Conservation (phyloP, 2,329 filamentous ascomycete species). For the Cercospora sesami region DNA sequence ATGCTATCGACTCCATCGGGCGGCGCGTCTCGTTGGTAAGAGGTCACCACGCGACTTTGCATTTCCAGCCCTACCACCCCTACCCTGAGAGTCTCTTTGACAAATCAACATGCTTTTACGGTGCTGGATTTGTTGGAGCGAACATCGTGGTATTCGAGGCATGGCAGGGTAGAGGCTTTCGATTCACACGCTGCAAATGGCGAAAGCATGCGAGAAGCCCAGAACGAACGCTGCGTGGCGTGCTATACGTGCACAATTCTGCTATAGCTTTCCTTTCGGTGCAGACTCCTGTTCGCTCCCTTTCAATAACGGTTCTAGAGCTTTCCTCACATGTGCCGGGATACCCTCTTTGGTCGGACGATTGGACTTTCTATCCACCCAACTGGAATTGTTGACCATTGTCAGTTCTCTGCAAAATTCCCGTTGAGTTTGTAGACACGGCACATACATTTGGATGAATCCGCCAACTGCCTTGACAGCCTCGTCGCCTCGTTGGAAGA, state of each 20-base stretch:
- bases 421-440: not conserved
- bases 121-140: not conserved
- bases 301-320: conserved; percentile 37
- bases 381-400: conserved; percentile 6
- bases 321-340: conserved; percentile 55
- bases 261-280: conserved; percentile 27
- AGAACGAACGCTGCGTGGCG: not conserved
- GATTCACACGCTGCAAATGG: not conserved
- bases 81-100: not conserved
- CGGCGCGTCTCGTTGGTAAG: not conserved
- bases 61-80: not conserved
- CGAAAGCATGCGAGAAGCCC: not conserved
- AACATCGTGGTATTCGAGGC: not conserved
- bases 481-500: conserved; percentile 75
- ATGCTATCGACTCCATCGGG: not conserved
- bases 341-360: conserved; percentile 68
- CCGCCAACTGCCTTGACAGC: conserved; percentile 63
- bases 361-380: conserved; percentile 62
- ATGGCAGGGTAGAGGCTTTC: not conserved
- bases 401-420: not conserved
- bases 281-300: conserved; percentile 32
- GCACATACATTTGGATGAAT: conserved; percentile 27
- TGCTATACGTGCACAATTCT: not conserved
- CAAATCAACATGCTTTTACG: not conserved
- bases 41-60: not conserved